phyloP scores from a whole-genome alignment of 2,329 filamentous ascomycete species.

The Aspergillus texensis region DNA sequence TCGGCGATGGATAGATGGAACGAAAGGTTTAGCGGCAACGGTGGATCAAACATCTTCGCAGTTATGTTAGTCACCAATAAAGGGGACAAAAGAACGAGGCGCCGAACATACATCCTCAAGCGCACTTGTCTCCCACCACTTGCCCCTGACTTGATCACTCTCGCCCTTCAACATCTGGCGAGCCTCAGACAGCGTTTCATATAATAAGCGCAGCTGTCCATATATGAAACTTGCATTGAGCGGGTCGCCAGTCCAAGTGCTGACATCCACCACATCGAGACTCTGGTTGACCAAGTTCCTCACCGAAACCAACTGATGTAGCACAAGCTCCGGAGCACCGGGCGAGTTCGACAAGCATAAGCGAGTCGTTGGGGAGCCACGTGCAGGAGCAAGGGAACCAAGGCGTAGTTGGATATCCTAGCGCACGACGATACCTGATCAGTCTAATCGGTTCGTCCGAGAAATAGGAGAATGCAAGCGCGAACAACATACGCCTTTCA shows the following conservation, averaged over 20 bases:
- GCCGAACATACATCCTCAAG: slow-evolving; percentile 58
- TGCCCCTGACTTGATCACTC: slow-evolving; percentile 50
- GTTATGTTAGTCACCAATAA: neutral
- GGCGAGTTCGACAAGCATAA: slow-evolving; percentile 56
- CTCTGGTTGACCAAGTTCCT: slow-evolving; percentile 79
- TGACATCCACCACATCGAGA: slow-evolving; percentile 79
- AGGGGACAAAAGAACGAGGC: neutral
- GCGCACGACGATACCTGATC: slow-evolving; percentile 4
- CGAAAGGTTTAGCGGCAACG: slow-evolving; percentile 68
- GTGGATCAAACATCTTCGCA: slow-evolving; percentile 59
- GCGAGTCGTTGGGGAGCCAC: slow-evolving; percentile 54
- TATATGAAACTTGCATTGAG: slow-evolving; percentile 60
- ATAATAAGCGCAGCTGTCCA: slow-evolving; percentile 60
- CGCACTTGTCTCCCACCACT: slow-evolving; percentile 59
- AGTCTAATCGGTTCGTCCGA: neutral
- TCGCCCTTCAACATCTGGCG: slow-evolving; percentile 60
- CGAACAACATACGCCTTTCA: slow-evolving; percentile 73
- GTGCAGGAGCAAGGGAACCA: slow-evolving; percentile 52
- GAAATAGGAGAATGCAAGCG: neutral
- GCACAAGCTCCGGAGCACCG: slow-evolving; percentile 59
- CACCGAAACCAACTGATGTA: slow-evolving; percentile 72
- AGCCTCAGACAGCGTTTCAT: slow-evolving; percentile 65
- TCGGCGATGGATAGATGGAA: slow-evolving; percentile 72
- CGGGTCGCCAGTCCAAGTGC: slow-evolving; percentile 70
- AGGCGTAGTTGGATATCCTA: slow-evolving; percentile 78